Conservation (phyloP, 164 flowering plant genomes). For the Dillenia turbinata region DNA sequence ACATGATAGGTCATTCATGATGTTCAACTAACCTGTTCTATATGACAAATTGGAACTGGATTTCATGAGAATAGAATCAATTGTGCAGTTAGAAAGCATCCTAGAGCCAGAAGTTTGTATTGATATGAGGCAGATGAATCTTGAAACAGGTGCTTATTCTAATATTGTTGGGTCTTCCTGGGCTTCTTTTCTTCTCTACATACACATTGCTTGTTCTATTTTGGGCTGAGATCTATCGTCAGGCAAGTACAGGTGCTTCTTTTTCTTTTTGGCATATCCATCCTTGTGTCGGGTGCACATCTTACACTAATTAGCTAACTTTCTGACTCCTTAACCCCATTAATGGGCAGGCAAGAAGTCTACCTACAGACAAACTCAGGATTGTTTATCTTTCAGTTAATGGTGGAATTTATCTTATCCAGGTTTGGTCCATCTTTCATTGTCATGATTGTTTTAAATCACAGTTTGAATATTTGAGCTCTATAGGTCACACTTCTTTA, state of each 20-base stretch:
- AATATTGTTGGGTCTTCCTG: conserved; percentile 78
- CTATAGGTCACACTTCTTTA: too few relatives aligned
- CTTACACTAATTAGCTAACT: background rate
- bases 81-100: background rate
- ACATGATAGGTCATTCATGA: too few relatives aligned
- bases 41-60: background rate
- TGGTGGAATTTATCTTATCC: conserved; percentile 54
- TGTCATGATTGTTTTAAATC: too few relatives aligned
- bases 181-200: conserved; percentile 86
- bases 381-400: conserved; percentile 58
- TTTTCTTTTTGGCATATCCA: background rate
- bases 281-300: background rate
- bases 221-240: conserved; percentile 99
- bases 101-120: conserved; percentile 1
- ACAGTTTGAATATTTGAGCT: too few relatives aligned
- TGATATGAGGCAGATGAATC: conserved; percentile 10
- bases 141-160: conserved; percentile 57
- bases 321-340: background rate
- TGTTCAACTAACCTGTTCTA: background rate
- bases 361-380: conserved; percentile 82
- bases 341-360: conserved; percentile 73
- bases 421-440: conserved; percentile 34
- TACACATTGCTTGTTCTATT: conserved; percentile 92
- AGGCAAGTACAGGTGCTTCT: conserved; percentile 46
- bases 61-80: background rate